These are phyloP conservation scores for Albophoma yamanashiensis DNA, from an alignment of 2,329 filamentous ascomycete genomes.

Conservation along the genomic window DNA sequence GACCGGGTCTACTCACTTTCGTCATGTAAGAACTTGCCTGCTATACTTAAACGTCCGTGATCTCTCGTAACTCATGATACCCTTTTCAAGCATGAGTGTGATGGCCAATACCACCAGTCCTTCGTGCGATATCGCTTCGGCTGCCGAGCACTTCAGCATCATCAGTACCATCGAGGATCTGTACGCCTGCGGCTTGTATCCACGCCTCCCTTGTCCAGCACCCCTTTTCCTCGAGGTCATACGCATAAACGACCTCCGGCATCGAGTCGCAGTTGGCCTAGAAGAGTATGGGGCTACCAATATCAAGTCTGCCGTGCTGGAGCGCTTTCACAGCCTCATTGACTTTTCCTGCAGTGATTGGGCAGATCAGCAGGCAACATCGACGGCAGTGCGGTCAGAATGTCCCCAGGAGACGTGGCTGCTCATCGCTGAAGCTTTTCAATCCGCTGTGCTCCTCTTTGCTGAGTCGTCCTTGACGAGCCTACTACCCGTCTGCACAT, in stretches of 20 bases:
- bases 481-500: not conserved
- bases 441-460: slow-evolving; percentile 1
- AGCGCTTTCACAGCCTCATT: not conserved
- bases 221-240: slow-evolving; percentile 4
- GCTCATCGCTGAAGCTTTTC: not conserved
- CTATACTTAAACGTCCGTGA: not conserved
- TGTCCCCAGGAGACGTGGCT: not conserved
- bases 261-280: not conserved
- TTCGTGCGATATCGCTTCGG: not conserved
- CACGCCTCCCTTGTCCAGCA: slow-evolving; percentile 4
- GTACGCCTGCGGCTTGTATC: slow-evolving; percentile 1
- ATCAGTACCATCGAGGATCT: not conserved
- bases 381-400: not conserved
- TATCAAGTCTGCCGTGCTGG: not conserved
- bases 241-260: slow-evolving; percentile 4
- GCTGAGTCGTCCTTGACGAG: not conserved
- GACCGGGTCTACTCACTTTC: not conserved
- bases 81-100: not conserved
- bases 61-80: not conserved
- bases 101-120: not conserved
- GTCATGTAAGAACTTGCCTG: not conserved
- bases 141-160: not conserved
- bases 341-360: slow-evolving; percentile 2
- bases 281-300: not conserved
- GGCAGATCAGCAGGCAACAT: not conserved